Percentiles rank a stretch among this genome's conserved stretches.
Conservation (phyloP, 2,329 filamentous ascomycete species). For the Fusarium sp. region DNA sequence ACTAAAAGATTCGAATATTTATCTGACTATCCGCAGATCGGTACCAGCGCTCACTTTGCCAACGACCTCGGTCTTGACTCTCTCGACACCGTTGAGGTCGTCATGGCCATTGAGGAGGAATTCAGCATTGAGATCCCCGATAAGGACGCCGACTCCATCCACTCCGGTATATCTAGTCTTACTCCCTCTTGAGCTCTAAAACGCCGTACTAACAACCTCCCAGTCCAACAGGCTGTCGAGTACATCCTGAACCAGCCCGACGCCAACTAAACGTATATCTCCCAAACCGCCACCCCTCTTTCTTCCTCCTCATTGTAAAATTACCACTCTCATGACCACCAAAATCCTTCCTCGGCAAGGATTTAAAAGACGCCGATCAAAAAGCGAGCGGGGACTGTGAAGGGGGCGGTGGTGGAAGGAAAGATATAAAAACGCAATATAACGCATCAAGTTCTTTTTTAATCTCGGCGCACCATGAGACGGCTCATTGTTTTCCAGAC, state of each 20-base stretch:
- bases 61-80: constrained; percentile 98
- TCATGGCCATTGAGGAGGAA: constrained; percentile 99
- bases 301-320: constrained; percentile 40
- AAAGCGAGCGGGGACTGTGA: constrained; percentile 1
- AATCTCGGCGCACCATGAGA: constrained; percentile 37
- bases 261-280: constrained; percentile 67
- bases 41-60: constrained; percentile 85
- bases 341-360: constrained; percentile 29
- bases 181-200: background rate
- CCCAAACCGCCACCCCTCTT: constrained; percentile 12
- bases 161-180: constrained; percentile 75
- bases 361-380: constrained; percentile 28
- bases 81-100: constrained; percentile 98
- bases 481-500: constrained; percentile 29
- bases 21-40: constrained; percentile 69
- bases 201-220: background rate
- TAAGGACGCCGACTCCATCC: constrained; percentile 94
- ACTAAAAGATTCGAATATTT: background rate
- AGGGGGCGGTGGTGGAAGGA: background rate
- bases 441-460: constrained; percentile 23
- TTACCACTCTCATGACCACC: constrained; percentile 32
- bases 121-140: constrained; percentile 96
- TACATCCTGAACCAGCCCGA: constrained; percentile 95
- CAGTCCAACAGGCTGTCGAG: constrained; percentile 93
- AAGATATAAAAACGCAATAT: constrained; percentile 21